phyloP scores from a whole-genome alignment of 2,329 filamentous ascomycete genomes.

The Rutstroemia sp. region DNA sequence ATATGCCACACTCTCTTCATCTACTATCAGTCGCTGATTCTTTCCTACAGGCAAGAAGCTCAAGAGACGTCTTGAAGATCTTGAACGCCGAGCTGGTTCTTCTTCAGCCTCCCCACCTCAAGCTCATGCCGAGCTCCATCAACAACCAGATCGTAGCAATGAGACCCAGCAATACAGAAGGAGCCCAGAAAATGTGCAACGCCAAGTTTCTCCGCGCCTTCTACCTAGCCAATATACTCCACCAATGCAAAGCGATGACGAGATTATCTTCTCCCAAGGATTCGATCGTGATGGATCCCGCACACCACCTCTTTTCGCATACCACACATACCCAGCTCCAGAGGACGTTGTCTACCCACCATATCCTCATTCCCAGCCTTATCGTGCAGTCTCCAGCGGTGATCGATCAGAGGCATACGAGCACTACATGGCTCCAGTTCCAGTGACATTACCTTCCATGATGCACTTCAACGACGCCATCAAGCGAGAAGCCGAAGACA shows the following conservation, averaged over 20 bases:
- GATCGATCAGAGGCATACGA: constrained; percentile 40
- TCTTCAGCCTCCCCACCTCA: constrained; percentile 50
- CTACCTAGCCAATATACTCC: constrained; percentile 52
- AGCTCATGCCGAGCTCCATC: constrained; percentile 40
- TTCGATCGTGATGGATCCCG: constrained; percentile 63
- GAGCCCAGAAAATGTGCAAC: constrained; percentile 29
- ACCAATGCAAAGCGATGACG: constrained; percentile 54
- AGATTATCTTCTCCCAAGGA: constrained; percentile 58
- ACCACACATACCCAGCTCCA: constrained; percentile 58
- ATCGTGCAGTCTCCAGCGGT: constrained; percentile 40
- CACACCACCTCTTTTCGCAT: constrained; percentile 62
- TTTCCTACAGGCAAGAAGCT: constrained; percentile 72
- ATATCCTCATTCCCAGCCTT: constrained; percentile 48
- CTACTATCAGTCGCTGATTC: constrained; percentile 11
- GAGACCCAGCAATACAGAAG: constrained; percentile 25
- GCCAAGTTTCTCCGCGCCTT: constrained; percentile 33
- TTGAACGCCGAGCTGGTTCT: constrained; percentile 69
- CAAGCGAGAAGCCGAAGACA: constrained; percentile 59
- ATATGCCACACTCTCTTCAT: constrained; percentile 3
- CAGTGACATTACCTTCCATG: constrained; percentile 58
- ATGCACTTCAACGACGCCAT: constrained; percentile 55
- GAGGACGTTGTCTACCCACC: constrained; percentile 56
- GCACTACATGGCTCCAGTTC: constrained; percentile 49
- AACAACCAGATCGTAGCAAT: constrained; percentile 20
- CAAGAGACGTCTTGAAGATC: constrained; percentile 79